Conservation (phyloP, 2,329 filamentous ascomycete genomes). For the Trichoderma sp. region DNA sequence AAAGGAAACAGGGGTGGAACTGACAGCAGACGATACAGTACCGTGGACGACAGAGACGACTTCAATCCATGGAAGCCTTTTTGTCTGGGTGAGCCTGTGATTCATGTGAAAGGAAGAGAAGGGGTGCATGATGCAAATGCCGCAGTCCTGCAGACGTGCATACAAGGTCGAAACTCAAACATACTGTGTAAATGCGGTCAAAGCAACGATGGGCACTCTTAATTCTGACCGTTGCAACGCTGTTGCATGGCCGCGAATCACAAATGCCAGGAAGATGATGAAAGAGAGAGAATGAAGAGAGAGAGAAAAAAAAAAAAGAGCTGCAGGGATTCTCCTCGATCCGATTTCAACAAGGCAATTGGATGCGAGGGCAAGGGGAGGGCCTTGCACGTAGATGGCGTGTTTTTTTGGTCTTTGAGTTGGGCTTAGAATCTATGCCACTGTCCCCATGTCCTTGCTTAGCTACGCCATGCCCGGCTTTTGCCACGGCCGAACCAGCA, state of each 20-base stretch:
- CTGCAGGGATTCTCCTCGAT: background rate
- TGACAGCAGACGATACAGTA: background rate
- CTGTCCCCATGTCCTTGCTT: background rate
- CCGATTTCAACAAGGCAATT: background rate
- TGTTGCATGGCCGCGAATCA: background rate
- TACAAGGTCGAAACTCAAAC: background rate
- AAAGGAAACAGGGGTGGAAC: background rate
- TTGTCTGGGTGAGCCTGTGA: no score
- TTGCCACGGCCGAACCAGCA: background rate
- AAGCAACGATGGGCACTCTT: background rate
- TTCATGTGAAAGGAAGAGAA: background rate
- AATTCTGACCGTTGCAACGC: background rate
- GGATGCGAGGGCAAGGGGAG: background rate
- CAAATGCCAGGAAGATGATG: background rate
- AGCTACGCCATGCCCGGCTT: background rate
- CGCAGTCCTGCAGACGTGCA: background rate
- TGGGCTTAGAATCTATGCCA: background rate
- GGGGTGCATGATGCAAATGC: background rate
- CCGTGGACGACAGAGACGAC: no score
- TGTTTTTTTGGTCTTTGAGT: background rate
- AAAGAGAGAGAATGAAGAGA: background rate
- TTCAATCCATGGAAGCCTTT: no score
- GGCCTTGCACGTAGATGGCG: slow-evolving; percentile 1
- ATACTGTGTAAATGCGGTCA: background rate
- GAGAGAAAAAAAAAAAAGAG: background rate